phyloP scores from a whole-genome alignment of 352 stramenopile genomes.

The Phytopythium sindhum region DNA sequence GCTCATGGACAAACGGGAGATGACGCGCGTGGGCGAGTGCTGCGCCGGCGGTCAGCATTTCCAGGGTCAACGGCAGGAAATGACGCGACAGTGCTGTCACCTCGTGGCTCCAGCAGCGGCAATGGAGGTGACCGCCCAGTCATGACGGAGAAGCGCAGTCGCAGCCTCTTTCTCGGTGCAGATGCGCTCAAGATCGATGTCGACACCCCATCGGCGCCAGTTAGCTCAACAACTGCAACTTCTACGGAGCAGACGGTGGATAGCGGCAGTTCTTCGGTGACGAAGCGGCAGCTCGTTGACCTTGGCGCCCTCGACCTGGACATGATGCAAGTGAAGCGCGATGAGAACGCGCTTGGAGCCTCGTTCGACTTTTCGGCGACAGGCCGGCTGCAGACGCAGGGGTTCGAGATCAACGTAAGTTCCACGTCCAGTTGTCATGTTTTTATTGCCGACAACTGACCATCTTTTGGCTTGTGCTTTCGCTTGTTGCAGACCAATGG shows the following conservation, averaged over 20 bases:
- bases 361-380: conserved; percentile 83
- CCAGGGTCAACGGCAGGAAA: neutral
- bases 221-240: neutral
- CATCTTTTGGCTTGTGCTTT: neutral
- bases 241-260: neutral
- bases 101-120: conserved; percentile 3
- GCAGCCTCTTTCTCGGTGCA: conserved; percentile 18
- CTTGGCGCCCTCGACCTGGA: conserved; percentile 57
- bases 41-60: conserved; percentile 11
- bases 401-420: conserved; percentile 82
- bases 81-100: neutral
- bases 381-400: conserved; percentile 71
- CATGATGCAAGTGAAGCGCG: conserved; percentile 57
- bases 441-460: neutral
- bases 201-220: conserved; percentile 11
- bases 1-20: conserved; percentile 31
- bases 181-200: conserved; percentile 50
- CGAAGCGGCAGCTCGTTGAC: conserved; percentile 10
- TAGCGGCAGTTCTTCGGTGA: neutral
- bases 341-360: conserved; percentile 52
- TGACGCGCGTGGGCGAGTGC: conserved; percentile 23
- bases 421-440: neutral
- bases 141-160: conserved; percentile 6
- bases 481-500: conserved; percentile 49
- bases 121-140: neutral